Evolutionary conservation across 2,329 filamentous ascomycete species (phyloP).

Genomic region (Neophaeococcomyces aloes): DNA sequence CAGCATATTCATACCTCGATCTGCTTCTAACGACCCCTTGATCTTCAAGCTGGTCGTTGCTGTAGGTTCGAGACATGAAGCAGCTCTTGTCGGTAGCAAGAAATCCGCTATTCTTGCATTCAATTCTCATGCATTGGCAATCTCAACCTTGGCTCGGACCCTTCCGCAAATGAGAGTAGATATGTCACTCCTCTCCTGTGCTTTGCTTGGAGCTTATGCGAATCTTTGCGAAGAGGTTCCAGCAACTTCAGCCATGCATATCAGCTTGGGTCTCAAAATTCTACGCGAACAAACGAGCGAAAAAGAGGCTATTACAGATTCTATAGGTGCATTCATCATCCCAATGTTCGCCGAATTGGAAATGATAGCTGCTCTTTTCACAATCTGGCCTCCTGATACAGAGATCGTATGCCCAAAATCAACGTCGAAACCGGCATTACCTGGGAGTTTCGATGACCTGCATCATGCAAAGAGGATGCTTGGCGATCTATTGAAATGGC

Average conservation of each 20-base stretch:
- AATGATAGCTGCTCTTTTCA: background rate
- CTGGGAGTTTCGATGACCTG: background rate
- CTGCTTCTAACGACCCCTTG: background rate
- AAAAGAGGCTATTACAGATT: background rate
- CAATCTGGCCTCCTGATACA: background rate
- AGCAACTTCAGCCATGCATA: background rate
- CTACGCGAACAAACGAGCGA: background rate
- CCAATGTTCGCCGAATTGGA: constrained; percentile 2
- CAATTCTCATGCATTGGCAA: background rate
- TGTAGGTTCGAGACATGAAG: constrained; percentile 1
- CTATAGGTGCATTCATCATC: background rate
- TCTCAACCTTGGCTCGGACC: background rate
- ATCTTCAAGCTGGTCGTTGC: constrained; percentile 3
- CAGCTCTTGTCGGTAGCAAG: background rate
- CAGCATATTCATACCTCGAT: background rate
- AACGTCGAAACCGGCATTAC: background rate
- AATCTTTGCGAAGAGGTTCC: constrained; percentile 5
- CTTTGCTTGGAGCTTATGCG: background rate
- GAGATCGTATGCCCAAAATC: background rate
- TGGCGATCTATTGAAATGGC: background rate
- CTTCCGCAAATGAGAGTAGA: background rate
- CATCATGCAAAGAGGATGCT: background rate
- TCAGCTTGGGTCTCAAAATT: background rate
- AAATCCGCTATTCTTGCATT: background rate
- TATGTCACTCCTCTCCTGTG: background rate